A percentile compares a stretch with the other conserved stretches of the same genome.
phyloP scores from a whole-genome alignment of 345 rosid species.

The Anastatica hierochuntica region DNA sequence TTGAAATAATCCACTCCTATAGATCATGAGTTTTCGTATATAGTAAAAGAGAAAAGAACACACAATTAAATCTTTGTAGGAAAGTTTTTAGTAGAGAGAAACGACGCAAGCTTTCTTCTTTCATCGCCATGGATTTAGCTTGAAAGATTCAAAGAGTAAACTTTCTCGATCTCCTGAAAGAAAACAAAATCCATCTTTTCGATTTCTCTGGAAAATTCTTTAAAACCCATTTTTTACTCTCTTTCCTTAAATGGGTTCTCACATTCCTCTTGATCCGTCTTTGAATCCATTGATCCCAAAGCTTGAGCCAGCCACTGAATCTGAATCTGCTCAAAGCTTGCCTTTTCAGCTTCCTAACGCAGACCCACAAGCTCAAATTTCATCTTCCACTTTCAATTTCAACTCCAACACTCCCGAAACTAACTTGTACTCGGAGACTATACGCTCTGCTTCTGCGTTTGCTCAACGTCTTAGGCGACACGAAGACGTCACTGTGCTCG shows the following conservation, averaged over 20 bases:
- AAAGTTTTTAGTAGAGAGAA: too few relatives aligned
- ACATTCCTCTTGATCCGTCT: neutral
- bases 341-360: neutral
- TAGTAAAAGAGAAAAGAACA: too few relatives aligned
- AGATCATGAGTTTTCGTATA: too few relatives aligned
- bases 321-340: neutral
- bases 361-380: too few relatives aligned
- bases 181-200: neutral
- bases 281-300: neutral
- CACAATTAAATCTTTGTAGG: too few relatives aligned
- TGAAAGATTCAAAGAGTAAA: neutral
- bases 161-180: too few relatives aligned
- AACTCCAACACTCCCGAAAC: conserved; percentile 43
- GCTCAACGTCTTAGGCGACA: conserved; percentile 31
- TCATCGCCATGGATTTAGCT: neutral
- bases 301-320: neutral
- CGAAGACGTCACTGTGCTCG: conserved; percentile 30
- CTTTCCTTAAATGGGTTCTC: neutral
- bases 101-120: too few relatives aligned
- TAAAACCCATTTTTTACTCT: neutral
- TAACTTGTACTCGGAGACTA: too few relatives aligned
- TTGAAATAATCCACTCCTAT: too few relatives aligned
- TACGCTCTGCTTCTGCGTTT: conserved; percentile 53
- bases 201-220: neutral
- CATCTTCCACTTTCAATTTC: conserved; percentile 20